Evolutionary conservation across 768 basidiomycete genomes (phyloP), one percentile per base, ranked within the genome.

Genomic region (Trametes gibbosa): DNA sequence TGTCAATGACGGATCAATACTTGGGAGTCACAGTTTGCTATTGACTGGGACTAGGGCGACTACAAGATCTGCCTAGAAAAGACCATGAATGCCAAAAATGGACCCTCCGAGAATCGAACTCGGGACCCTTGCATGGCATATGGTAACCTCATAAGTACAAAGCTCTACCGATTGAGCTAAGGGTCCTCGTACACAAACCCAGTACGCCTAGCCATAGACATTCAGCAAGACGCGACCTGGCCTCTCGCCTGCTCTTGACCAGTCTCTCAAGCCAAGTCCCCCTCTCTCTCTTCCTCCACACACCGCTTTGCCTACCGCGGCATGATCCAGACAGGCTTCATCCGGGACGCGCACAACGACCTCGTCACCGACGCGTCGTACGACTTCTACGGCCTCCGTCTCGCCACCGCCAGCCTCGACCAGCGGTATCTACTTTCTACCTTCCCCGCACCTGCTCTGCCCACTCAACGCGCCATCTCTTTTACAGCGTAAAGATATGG

Each of bases 331-430:
- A 89, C 89, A 5, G 88, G 87, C 9, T 77, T 93, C 14, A 88
- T 93, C 61, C 83, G 80, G 56, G 87, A 83, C 64, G 89, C 88
- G 5, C 92, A 94, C 72, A 81, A 76, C 52, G 91, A 93, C 70
- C 82, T 93, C 25, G 79, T 93, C 29, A 92, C 92, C 0, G 94
- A 95, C 75, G 83, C 90, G 55, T 81, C 86, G 13, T 97, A 95
- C 68, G 92, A 96, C 69, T 95, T 89, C 72, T 97, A 96, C 69
- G 95, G 95, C 3, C 80, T 86, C 17, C 80, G 82, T 53, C 78
- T 94, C 35, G 91, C 90, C 9, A 91, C 92, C 0, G 90, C 88
- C 66, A 83, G 89, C 62, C 77, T 93, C 16, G 92, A 94, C 69
- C 90, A 94, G 72, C 79, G 87, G 90, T 90, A 63, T 60, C 12